Evolutionary conservation across 495 filamentous ascomycete species (phyloP).

Genomic region (Xylaria venustula): DNA sequence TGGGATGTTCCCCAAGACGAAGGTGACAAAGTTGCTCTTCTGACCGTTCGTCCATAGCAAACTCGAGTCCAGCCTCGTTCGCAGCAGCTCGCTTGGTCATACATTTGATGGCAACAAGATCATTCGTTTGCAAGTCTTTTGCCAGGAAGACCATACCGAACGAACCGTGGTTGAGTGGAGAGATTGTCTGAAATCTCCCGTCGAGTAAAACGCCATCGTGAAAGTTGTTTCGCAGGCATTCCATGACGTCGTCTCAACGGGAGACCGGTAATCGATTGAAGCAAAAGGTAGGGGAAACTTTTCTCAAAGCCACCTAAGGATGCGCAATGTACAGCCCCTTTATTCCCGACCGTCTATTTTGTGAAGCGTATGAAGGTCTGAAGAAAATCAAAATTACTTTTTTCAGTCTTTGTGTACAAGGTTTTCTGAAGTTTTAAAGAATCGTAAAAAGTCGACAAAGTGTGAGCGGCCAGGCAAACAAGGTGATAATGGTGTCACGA

Average conservation of each 20-base stretch:
- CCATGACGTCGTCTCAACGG: slow-evolving; percentile 55
- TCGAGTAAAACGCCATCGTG: slow-evolving; percentile 70
- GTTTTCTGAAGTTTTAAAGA: slow-evolving; percentile 24
- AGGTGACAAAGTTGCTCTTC: slow-evolving; percentile 85
- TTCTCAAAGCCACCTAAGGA: slow-evolving; percentile 25
- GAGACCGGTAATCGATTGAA: slow-evolving; percentile 25
- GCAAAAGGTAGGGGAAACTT: slow-evolving; percentile 17
- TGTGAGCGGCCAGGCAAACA: slow-evolving; percentile 23
- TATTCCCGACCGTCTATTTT: slow-evolving; percentile 36
- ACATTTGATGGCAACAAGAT: slow-evolving; percentile 91
- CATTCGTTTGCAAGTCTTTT: slow-evolving; percentile 67
- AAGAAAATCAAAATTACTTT: slow-evolving; percentile 34
- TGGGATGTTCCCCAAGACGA: slow-evolving; percentile 74
- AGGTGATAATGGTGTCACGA: slow-evolving; percentile 19
- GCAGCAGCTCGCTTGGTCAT: slow-evolving; percentile 72
- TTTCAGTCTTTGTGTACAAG: slow-evolving; percentile 43
- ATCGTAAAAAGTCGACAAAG: slow-evolving; percentile 25
- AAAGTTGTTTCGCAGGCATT: slow-evolving; percentile 75
- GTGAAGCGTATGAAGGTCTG: slow-evolving; percentile 28
- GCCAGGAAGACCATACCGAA: slow-evolving; percentile 98
- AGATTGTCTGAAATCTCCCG: slow-evolving; percentile 84
- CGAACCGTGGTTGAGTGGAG: slow-evolving; percentile 96
- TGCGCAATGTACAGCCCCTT: slow-evolving; percentile 28
- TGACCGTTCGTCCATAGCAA: slow-evolving; percentile 74
- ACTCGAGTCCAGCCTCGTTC: slow-evolving; percentile 49